phyloP scores from a whole-genome alignment of 495 filamentous ascomycete genomes.

The Darksidea phi region DNA sequence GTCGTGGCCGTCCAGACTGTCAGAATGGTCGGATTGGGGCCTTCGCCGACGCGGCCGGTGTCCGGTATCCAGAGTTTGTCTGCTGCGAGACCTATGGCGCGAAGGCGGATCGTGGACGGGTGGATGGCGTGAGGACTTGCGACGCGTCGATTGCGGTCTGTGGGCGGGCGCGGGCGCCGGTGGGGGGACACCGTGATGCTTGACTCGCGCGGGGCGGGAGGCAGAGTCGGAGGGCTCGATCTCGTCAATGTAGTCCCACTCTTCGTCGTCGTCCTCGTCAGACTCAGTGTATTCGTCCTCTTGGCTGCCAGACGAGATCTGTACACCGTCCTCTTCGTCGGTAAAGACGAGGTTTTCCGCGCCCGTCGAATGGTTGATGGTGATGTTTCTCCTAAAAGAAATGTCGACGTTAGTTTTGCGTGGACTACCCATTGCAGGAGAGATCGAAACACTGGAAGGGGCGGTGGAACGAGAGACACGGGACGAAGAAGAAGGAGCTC shows the following conservation, averaged over 20 bases:
- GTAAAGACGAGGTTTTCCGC: conserved; percentile 23
- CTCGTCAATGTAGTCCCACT: conserved; percentile 42
- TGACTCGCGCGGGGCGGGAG: conserved; percentile 36
- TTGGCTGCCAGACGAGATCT: conserved; percentile 34
- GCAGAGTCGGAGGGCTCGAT: conserved; percentile 46
- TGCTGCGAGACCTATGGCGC: conserved; percentile 28
- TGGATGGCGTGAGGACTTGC: conserved; percentile 35
- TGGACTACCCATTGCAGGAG: conserved; percentile 19
- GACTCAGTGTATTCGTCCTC: conserved; percentile 33
- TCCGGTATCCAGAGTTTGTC: conserved; percentile 28
- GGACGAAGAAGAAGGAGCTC: conserved; percentile 22
- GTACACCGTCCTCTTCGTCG: conserved; percentile 37
- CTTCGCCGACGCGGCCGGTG: conserved; percentile 28
- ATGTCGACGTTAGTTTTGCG: conserved; percentile 32
- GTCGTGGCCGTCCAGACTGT: conserved; percentile 43
- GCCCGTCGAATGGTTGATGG: conserved; percentile 33
- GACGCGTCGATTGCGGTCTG: conserved; percentile 36
- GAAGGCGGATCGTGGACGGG: conserved; percentile 29
- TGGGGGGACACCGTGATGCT: conserved; percentile 23
- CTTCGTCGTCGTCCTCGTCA: conserved; percentile 32
- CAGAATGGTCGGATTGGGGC: conserved; percentile 33
- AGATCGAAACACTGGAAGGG: conserved; percentile 25
- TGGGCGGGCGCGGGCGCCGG: conserved; percentile 26
- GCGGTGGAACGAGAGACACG: conserved; percentile 15
- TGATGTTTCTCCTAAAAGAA: conserved; percentile 38